Evolutionary conservation across 1,284 basidiomycete species (phyloP), one percentile per base, ranked within the genome.

Genomic region (Marasmius fiardii): DNA sequence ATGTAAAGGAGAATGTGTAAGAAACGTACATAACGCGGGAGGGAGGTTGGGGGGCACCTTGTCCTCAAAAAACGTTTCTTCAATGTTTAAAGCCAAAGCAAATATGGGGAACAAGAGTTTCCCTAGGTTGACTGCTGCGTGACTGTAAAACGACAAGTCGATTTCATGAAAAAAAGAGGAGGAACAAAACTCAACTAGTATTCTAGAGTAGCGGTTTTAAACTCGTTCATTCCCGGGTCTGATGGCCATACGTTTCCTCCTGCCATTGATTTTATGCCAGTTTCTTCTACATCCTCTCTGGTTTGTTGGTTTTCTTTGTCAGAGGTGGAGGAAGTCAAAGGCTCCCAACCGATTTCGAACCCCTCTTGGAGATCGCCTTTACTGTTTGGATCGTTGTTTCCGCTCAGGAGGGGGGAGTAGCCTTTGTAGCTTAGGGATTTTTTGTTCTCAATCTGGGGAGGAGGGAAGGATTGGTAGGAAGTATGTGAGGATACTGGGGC

Each of bases 291-390:
- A n/a, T n/a, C n/a, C 72, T 4, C 80, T 78, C 52, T 74, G 74
- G 21, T 47, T 24, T n/a, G n/a, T 78, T 71, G 6, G 68, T 75
- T 60, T 71, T 74, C 26, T 73, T 72, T 48, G 72, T 64, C 24
- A 20, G n/a, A 74, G 31, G 31, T 64, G 14, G 64, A 56, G 0
- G 56, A 62, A 45, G 63, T 63, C 1, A 41, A 12, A 8, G 68
- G 35, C 33, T 60, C 90, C 74, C 85, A 85, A 0, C 90, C 90
- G 51, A 93, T 75, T 61, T 92, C 87, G 67, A 92, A 94, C 0
- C 86, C 89, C 68, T 94, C 92, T 65, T 93, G 89, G 51, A 89
- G 68, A 65, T 93, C 90, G 10, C 89, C 90, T 20, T 78, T 74
- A 61, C 83, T 84, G 26, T 79, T 74, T 0, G 86, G 83, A 60